Base-by-base conservation (phyloP, 179 eudicot genomes). In the Silene vulgaris region DNA sequence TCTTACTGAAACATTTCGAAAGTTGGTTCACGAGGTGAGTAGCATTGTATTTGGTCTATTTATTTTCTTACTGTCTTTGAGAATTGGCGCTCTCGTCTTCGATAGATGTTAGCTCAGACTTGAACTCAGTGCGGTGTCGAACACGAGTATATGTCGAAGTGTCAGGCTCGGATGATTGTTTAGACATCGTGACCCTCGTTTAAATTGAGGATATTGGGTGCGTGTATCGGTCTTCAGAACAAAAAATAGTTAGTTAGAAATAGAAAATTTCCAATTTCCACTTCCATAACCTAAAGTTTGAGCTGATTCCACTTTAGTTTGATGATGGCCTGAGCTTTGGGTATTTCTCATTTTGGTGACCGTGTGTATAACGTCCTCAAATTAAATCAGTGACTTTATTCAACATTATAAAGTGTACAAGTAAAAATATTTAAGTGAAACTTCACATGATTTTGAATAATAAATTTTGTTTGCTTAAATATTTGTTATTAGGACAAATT, bases 21-120 rank as follows among this genome's bases (percentile, higher is more conserved):
- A 75, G 80, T 80, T 92, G 77, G 88, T 84, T 71, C 81, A 81
- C 74, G 80, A 85, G 95, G 98, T 93, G 79, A 90, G 92, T 80
- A 28, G 66, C 61, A 70, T 37, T 63, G 77, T 74, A 9, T 69
- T 75, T n/a, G 11, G 29, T 57, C 45, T n/a, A 30, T 77, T 60
- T 65, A 35, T 13, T 21, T 63, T 50, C 48, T 60, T 56, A 16
- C 26, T 29, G 26, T 48, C 63, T 23, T 62, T 61, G 17, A 54
- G 19, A 45, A 3, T 37, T 66, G 20, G 65, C 40, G 7, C 3
- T 52, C 59, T 52, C 17, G 71, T n/a, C 7, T 67, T 67, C 29
- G 30, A 21, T 1, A 66, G 50, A 40, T 32, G 13, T 13, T 66
- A 6, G 71, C 48, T 40, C 48, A 40, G 13, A 67, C 26, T 37